These are phyloP conservation scores for Hypoxylon perforatum DNA, from an alignment of 495 filamentous ascomycete genomes.

Conservation along the genomic window DNA sequence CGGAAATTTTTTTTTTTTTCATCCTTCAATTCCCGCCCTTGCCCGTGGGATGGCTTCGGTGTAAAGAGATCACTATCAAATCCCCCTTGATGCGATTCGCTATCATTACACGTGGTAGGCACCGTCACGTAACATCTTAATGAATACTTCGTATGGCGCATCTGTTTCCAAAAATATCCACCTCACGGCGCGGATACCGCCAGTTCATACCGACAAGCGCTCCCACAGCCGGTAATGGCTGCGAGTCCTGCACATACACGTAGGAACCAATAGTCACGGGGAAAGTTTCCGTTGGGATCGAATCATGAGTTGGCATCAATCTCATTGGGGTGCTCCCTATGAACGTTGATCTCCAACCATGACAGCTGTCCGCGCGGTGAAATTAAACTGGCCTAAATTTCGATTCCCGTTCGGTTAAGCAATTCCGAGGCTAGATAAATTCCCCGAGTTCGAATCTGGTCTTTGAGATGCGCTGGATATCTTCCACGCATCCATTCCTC, in stretches of 20 bases:
- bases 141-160: conserved; percentile 24
- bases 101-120: conserved; percentile 31
- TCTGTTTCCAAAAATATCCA: conserved; percentile 36
- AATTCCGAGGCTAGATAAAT: conserved; percentile 29
- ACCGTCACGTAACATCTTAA: conserved; percentile 18
- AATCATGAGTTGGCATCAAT: conserved; percentile 19
- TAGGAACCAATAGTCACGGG: conserved; percentile 19
- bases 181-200: conserved; percentile 39
- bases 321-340: conserved; percentile 6
- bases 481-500: conserved; percentile 33
- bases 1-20: too few relatives aligned
- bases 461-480: conserved; percentile 31
- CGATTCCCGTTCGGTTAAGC: conserved; percentile 25
- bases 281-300: conserved; percentile 19
- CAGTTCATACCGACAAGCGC: conserved; percentile 36
- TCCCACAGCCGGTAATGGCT: conserved; percentile 21
- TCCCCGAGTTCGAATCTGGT: conserved; percentile 32
- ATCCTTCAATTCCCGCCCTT: neutral
- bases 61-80: conserved; percentile 12
- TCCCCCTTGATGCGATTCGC: conserved; percentile 3
- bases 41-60: conserved; percentile 2
- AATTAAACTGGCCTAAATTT: conserved; percentile 8
- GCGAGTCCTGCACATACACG: conserved; percentile 24
- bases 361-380: conserved; percentile 2
- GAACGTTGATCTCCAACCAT: conserved; percentile 13